Evolutionary conservation across 352 stramenopile species (phyloP), one percentile per base, ranked within the genome.

Genomic region (Phytopythium helicoides): DNA sequence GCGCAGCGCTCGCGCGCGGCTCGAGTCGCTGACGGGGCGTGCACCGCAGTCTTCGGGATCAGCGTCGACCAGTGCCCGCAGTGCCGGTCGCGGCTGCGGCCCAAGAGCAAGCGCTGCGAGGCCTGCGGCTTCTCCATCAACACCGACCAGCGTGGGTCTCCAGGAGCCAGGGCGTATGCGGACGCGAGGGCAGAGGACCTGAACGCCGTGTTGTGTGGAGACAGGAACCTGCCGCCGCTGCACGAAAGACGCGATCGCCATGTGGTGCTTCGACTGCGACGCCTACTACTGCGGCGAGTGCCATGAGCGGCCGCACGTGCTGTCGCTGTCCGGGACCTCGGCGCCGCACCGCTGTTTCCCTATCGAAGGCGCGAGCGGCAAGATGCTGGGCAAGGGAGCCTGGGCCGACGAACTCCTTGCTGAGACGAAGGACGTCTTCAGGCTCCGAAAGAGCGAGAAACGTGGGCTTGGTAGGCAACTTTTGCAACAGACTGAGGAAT

Each of bases 181-280:
- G n/a, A n/a, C n/a, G n/a, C n/a, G n/a, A n/a, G n/a, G n/a, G n/a
- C n/a, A n/a, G n/a, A n/a, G n/a, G n/a, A n/a, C n/a, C n/a, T n/a
- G n/a, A n/a, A n/a, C n/a, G n/a, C 22, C n/a, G 3, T 50, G 19
- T 1, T 50, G 3, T 16, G 28, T 58, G 26, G 15, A 31, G 58
- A 18, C 23, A 88, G 78, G 58, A 9, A 64, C 65, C 51, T 89
- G 78, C 51, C 62, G 44, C 31, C 58, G 71, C 11, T 89, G 78
- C 55, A 64, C 58, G 8, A 54, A 50, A 34, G 54, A 60, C 19
- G 55, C 62, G 19, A 73, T 65, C 1, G 66, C 62, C 10, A 78
- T 89, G 57, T 87, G 76, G 79, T 89, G 79, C 40, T 74, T 54
- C 23, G 79, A 87, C 26, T 89, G 79, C 38, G 76, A 89, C 36